Conservation (phyloP, 495 filamentous ascomycete genomes). For the Annulohypoxylon moriforme region DNA sequence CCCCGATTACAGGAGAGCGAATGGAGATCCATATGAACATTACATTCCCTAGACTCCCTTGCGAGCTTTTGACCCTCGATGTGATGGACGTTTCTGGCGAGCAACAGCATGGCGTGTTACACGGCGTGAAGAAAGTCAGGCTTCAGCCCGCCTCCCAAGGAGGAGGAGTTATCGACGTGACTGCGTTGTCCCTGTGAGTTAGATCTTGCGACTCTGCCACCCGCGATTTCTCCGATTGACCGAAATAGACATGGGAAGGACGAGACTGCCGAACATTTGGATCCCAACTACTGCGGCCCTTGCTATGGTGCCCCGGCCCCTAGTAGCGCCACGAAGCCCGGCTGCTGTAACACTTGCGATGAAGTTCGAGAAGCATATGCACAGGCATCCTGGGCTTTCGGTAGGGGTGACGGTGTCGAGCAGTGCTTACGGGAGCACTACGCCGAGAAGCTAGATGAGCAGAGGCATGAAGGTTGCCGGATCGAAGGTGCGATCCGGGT, state of each 20-base stretch:
- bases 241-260: conserved; percentile 64
- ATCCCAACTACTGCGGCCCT: conserved; percentile 90
- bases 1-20: conserved; percentile 75
- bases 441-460: conserved; percentile 82
- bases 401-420: conserved; percentile 89
- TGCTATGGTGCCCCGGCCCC: conserved; percentile 90
- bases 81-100: conserved; percentile 99
- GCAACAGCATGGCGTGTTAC: conserved; percentile 90
- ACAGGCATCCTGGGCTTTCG: conserved; percentile 88
- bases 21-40: conserved; percentile 99
- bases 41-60: conserved; percentile 92
- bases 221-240: conserved; percentile 21
- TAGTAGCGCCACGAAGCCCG: conserved; percentile 72
- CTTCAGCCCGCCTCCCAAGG: conserved; percentile 78
- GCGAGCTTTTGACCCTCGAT: conserved; percentile 94
- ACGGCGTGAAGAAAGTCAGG: conserved; percentile 90
- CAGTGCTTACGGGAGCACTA: conserved; percentile 97
- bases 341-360: conserved; percentile 96
- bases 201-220: not conserved
- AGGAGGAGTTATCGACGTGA: conserved; percentile 78
- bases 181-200: conserved; percentile 77
- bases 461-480: conserved; percentile 91
- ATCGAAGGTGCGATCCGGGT: conserved; percentile 93
- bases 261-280: conserved; percentile 81
- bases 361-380: conserved; percentile 97